Percentiles rank a stretch among this genome's conserved stretches.
Conservation (phyloP, 805 yeast genomes). For the Teunomyces lycoperdinae region DNA sequence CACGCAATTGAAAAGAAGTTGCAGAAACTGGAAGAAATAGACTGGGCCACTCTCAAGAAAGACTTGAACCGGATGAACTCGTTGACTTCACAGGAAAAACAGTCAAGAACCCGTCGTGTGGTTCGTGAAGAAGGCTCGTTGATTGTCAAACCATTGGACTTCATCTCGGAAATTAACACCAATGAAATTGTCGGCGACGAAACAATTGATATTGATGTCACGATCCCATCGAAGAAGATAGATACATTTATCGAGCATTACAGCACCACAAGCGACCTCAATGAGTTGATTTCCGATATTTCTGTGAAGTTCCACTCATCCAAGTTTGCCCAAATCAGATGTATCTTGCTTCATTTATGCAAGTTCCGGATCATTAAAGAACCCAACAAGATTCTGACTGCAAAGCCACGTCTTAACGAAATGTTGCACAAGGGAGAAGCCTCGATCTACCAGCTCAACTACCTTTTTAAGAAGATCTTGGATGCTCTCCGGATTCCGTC, state of each 20-base stretch:
- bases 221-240: slow-evolving; percentile 18
- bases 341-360: slow-evolving; percentile 67
- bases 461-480: slow-evolving; percentile 71
- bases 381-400: slow-evolving; percentile 32
- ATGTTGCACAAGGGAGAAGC: slow-evolving; percentile 51
- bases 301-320: slow-evolving; percentile 37
- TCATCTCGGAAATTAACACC: slow-evolving; percentile 38
- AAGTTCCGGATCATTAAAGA: slow-evolving; percentile 49
- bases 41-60: slow-evolving; percentile 42
- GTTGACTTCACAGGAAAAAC: slow-evolving; percentile 52
- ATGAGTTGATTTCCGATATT: slow-evolving; percentile 41
- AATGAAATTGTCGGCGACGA: slow-evolving; percentile 29
- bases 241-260: slow-evolving; percentile 34
- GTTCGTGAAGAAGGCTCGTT: slow-evolving; percentile 35
- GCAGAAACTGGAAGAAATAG: slow-evolving; percentile 29
- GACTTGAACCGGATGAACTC: slow-evolving; percentile 34
- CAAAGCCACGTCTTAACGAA: slow-evolving; percentile 41
- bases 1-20: slow-evolving; percentile 34
- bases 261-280: slow-evolving; percentile 28
- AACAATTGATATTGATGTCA: slow-evolving; percentile 10
- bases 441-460: slow-evolving; percentile 69
- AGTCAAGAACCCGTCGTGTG: slow-evolving; percentile 62
- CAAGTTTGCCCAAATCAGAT: slow-evolving; percentile 54
- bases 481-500: slow-evolving; percentile 67
- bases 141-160: slow-evolving; percentile 43